Base-by-base conservation (phyloP, 768 basidiomycete genomes). In the Suillus bovinus region DNA sequence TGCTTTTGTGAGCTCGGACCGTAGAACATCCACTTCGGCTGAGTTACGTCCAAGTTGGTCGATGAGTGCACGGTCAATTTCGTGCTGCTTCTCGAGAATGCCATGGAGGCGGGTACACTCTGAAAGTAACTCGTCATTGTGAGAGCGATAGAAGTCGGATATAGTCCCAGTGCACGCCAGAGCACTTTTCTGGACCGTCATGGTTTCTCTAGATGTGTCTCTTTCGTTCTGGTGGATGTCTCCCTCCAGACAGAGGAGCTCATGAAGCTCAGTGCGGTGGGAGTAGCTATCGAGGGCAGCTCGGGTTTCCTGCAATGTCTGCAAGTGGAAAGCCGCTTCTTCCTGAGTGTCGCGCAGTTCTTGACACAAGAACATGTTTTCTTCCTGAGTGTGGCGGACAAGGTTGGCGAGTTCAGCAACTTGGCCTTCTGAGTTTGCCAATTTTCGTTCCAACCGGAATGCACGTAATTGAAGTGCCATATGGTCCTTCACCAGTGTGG, bases 361-460 rank as follows among this genome's bases (percentile, higher is more conserved):
- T 24, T 64, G 61, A 4, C 46, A 29, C 31, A 90, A 76, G 8
- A 83, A 67, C 13, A 63, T 63, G 64, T 83, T 89, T 57, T 85
- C 79, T 16, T 86, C 84, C 52, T 81, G 81, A 31, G 77, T 74
- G 31, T 85, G 82, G 29, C 87, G 85, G 66, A 89, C 78, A 46
- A 91, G 80, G 63, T 83, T 76, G 1, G 85, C 84, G 9, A 92
- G 75, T 63, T 90, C 89, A 14, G 77, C 71, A 24, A 89, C 86
- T 69, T 91, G 89, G 20, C 75, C 84, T 60, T 90, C 86, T 5
- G 88, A 79, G 67, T 88, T 89, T 44, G 83, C 84, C 16, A 90
- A 77, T 71, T 87, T 90, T 63, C 90, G 84, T 66, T 89, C 85
- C 14, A 90, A 74, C 33, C 88, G 85, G 31, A 79, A 71, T 29